Evolutionary conservation across 441 rosid species (phyloP).

Genomic region (Rhodomyrtus psidioides): DNA sequence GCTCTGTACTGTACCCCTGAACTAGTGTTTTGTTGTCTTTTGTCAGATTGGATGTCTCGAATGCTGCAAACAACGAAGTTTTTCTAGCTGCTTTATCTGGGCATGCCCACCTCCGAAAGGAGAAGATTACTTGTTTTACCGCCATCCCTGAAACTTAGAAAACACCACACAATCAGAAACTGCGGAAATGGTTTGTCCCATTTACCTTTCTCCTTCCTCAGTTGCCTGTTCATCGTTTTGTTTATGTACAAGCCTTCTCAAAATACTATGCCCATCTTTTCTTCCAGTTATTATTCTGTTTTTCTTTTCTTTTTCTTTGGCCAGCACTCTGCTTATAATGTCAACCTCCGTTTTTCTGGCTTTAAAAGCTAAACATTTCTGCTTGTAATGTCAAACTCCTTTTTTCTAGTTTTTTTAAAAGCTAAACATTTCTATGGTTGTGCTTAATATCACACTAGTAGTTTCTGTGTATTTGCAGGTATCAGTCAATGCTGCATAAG

Average conservation of each 20-base stretch:
- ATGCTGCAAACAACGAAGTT: slow-evolving; percentile 4
- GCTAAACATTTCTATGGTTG: not conserved
- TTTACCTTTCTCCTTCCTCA: not conserved
- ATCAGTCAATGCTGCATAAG: not conserved
- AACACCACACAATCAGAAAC: not conserved
- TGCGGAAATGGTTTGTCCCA: slow-evolving; percentile 6
- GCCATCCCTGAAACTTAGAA: slow-evolving; percentile 8
- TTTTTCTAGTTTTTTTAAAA: not conserved
- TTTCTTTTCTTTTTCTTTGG: not conserved
- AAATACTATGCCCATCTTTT: not conserved
- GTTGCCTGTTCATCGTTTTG: not conserved
- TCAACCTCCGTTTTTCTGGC: not conserved
- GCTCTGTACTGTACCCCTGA: not conserved
- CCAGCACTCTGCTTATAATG: not conserved
- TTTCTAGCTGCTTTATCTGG: slow-evolving; percentile 5
- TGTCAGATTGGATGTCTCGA: slow-evolving; percentile 9
- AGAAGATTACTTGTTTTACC: slow-evolving; percentile 5
- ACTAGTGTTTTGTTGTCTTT: not conserved
- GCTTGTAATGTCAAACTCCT: not conserved
- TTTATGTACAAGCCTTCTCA: not conserved
- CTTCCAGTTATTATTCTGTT: not conserved
- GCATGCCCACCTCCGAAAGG: slow-evolving; percentile 10
- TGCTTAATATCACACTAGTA: not conserved
- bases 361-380: not conserved
- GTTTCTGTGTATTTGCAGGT: not conserved